Conservation (phyloP, 148 eudicot species). For the Pharnaceum exiguum region DNA sequence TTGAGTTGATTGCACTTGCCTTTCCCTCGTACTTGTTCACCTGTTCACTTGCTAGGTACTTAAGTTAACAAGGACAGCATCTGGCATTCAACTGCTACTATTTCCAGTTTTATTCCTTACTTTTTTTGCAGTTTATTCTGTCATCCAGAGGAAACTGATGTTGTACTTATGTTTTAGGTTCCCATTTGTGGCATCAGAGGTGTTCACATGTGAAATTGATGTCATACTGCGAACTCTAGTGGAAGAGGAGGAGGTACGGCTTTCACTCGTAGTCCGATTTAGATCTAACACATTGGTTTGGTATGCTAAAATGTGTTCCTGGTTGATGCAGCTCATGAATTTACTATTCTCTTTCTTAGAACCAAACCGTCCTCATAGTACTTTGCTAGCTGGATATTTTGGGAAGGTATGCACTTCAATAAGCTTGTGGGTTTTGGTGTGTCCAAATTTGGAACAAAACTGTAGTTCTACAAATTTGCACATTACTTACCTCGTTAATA, state of each 20-base stretch:
- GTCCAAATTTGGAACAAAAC: neutral
- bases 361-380: slow-evolving; percentile 77
- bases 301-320: slow-evolving; percentile 4
- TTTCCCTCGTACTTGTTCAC: too few relatives aligned
- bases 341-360: slow-evolving; percentile 93
- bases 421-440: neutral
- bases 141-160: too few relatives aligned
- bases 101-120: too few relatives aligned
- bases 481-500: too few relatives aligned
- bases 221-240: slow-evolving; percentile 91
- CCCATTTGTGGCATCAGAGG: slow-evolving; percentile 89
- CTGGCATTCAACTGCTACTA: too few relatives aligned
- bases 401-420: slow-evolving; percentile 54
- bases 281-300: neutral
- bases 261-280: slow-evolving; percentile 5
- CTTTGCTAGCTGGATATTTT: slow-evolving; percentile 90
- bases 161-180: slow-evolving; percentile 48
- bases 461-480: neutral
- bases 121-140: too few relatives aligned
- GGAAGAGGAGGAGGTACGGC: slow-evolving; percentile 86
- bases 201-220: slow-evolving; percentile 97
- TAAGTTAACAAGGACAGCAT: too few relatives aligned
- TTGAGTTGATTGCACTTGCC: too few relatives aligned
- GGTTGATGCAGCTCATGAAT: slow-evolving; percentile 70
- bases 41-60: too few relatives aligned